Base-by-base conservation (phyloP, 768 basidiomycete species). In the Hemileccinum rubropunctum region DNA sequence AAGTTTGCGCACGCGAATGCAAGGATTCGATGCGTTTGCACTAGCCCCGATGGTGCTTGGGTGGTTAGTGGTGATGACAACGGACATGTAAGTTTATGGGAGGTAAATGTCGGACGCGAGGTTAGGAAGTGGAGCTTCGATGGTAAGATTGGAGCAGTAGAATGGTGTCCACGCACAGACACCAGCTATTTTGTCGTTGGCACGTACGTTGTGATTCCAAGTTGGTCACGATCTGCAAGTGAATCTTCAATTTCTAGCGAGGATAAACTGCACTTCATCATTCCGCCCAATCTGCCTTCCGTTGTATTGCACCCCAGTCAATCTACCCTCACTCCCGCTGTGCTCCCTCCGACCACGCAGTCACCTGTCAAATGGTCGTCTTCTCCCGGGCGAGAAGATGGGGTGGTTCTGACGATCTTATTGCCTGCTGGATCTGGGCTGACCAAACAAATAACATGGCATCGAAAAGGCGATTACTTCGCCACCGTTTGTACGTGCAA, bases 121-220 rank as follows among this genome's bases (percentile, higher is more conserved):
- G 82, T 94, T 20, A 88, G 86, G 70, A 78, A 82, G 58, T 98
- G 94, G 93, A 79, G 80, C 60, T 82, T 98, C 56, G 78, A 81
- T 48, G 73, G 79, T 57, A 91, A 86, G 60, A 78, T 99, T 54
- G 88, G 89, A 39, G 78, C 89, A 26, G 70, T 95, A 9, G 91
- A 92, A 50, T 99, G 97, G 97, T 95, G 92, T 64, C 95, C 95
- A 17, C 81, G 91, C 60, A 77, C 73, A 49, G 93, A 95, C 61
- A 80, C 85, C 58, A 80, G 74, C 56, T 90, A 87, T 67, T 86
- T 95, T 59, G 83, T 82, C 20, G 84, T 88, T 56, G 85, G 83
- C 57, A 71, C 84, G 92, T 95, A 66, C 68, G 92, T 81, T 20
- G 38, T 38, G 21, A 36, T 58, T 38, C 34, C 47, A 23, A 46